Evolutionary conservation across 345 rosid species (phyloP).

Genomic region (Abelmoschus esculentus): DNA sequence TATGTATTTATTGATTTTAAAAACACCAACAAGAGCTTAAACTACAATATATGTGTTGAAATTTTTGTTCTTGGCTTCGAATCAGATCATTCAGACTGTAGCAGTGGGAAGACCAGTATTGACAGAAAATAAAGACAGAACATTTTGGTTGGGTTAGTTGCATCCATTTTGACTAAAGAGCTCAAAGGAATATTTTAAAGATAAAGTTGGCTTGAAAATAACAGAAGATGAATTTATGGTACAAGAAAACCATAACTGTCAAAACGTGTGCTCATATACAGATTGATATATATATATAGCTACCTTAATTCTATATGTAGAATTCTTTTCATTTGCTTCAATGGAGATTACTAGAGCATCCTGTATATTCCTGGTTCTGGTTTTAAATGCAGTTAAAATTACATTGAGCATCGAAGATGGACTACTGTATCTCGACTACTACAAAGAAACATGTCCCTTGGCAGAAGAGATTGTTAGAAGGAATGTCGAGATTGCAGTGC

Average conservation of each 20-base stretch:
- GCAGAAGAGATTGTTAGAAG: slow-evolving; percentile 59
- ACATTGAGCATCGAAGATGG: slow-evolving; percentile 18
- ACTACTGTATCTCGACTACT: slow-evolving; percentile 40
- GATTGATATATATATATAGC: background rate
- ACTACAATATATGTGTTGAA: background rate
- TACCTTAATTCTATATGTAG: background rate
- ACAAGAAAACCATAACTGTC: slow-evolving; percentile 11
- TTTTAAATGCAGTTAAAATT: slow-evolving; percentile 16
- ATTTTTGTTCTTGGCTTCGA: background rate
- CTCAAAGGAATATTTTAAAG: slow-evolving; percentile 4
- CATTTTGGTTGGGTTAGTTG: slow-evolving; percentile 16
- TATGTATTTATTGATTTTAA: background rate
- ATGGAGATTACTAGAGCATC: slow-evolving; percentile 24
- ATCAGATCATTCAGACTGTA: background rate
- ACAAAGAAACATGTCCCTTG: slow-evolving; percentile 67
- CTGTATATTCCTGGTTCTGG: slow-evolving; percentile 14
- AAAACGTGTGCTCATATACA: background rate
- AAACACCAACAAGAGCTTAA: background rate
- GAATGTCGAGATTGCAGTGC: slow-evolving; percentile 46
- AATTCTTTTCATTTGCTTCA: background rate
- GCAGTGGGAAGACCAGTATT: background rate
- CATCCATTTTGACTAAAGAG: slow-evolving; percentile 35
- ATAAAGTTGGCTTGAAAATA: slow-evolving; percentile 31
- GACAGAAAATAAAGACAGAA: background rate
- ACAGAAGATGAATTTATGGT: background rate